A percentile compares a stretch with the other conserved stretches of the same genome.
Conservation (phyloP, 306 rosid genomes). For the Rosa multiflora region DNA sequence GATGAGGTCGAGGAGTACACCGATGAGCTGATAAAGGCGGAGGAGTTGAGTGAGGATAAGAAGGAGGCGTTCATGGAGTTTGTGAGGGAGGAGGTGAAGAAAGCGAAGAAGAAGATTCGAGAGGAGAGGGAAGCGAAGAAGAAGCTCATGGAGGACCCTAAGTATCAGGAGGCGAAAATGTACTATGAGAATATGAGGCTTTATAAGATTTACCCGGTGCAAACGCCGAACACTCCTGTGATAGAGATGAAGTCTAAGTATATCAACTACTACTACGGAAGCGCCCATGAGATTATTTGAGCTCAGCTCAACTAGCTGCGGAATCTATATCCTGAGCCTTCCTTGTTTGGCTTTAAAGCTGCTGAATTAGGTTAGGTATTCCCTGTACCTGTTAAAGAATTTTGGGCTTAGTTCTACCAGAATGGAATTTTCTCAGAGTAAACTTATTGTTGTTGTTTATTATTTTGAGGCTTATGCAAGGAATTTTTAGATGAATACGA, state of each 20-base stretch:
- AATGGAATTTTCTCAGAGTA: neutral
- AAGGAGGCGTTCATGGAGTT: neutral
- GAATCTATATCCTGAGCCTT: neutral
- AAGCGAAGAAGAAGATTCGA: neutral
- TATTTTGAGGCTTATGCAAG: neutral
- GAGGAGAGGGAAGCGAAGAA: neutral
- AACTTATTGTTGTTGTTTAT: neutral
- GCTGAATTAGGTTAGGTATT: slow-evolving; percentile 4
- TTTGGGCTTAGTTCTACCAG: neutral
- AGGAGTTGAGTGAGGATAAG: neutral
- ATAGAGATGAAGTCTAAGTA: neutral
- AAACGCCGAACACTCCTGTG: neutral
- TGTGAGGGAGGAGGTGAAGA: slow-evolving; percentile 6
- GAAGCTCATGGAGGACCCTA: slow-evolving; percentile 12
- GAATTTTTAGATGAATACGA: neutral
- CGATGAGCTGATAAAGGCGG: neutral
- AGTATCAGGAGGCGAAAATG: neutral
- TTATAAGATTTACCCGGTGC: neutral
- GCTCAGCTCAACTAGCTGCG: too few relatives aligned
- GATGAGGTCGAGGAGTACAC: slow-evolving; percentile 4
- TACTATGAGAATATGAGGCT: neutral
- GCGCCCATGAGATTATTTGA: neutral
- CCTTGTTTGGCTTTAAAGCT: neutral
- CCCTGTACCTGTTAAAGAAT: neutral
- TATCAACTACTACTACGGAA: neutral